These are phyloP conservation scores for Martiniozyma asiatica DNA, from an alignment of 1,139 yeast species.

Conservation along the genomic window DNA sequence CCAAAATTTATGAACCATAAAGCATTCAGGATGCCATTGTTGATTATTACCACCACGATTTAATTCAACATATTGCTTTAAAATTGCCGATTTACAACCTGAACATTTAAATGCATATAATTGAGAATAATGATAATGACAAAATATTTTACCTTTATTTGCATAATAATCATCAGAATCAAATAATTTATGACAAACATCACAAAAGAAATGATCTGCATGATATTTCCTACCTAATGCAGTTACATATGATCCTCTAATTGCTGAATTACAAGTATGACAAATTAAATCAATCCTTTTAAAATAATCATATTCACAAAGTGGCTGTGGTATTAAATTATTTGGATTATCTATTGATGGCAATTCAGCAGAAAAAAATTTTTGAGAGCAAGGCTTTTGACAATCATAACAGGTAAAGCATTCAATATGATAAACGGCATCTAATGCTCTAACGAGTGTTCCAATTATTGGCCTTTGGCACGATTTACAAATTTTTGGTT, in stretches of 20 bases:
- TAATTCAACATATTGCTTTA: slow-evolving; percentile 88
- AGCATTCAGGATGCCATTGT: slow-evolving; percentile 99
- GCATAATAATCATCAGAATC: slow-evolving; percentile 93
- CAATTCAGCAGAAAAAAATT: slow-evolving; percentile 47
- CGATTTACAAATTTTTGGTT: slow-evolving; percentile 34
- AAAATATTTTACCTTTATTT: slow-evolving; percentile 70
- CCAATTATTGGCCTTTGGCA: slow-evolving; percentile 65
- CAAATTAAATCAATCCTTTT: slow-evolving; percentile 74
- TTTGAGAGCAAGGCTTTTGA: slow-evolving; percentile 59
- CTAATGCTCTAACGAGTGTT: slow-evolving; percentile 77
- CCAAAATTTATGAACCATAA: slow-evolving; percentile 96
- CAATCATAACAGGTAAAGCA: slow-evolving; percentile 85
- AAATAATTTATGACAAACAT: slow-evolving; percentile 76
- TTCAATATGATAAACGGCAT: slow-evolving; percentile 68
- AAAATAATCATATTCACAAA: slow-evolving; percentile 91
- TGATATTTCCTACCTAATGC: slow-evolving; percentile 90
- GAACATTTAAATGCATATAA: slow-evolving; percentile 82
- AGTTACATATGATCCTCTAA: slow-evolving; percentile 88
- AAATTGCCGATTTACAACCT: slow-evolving; percentile 84
- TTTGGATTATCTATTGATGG: slow-evolving; percentile 1
- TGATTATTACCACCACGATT: slow-evolving; percentile 88
- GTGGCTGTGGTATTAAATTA: slow-evolving; percentile 42
- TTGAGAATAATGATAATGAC: slow-evolving; percentile 85
- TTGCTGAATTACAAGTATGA: slow-evolving; percentile 69
- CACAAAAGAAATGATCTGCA: slow-evolving; percentile 89